phyloP scores from a whole-genome alignment of 768 basidiomycete species.

The Cyclocybe aegerita region DNA sequence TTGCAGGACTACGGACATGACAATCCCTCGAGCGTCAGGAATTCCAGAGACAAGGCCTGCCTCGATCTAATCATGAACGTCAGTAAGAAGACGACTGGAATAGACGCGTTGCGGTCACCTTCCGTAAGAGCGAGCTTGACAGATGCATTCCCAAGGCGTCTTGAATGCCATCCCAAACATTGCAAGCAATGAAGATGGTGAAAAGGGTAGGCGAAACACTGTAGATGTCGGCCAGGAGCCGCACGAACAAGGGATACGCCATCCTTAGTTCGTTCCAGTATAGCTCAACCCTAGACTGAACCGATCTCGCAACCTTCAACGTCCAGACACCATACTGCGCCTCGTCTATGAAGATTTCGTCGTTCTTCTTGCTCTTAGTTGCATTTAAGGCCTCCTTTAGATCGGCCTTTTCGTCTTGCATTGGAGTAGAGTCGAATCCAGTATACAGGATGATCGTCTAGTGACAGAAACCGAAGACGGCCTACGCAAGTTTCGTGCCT shows the following conservation, averaged over 20 bases:
- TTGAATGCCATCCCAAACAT: constrained; percentile 8
- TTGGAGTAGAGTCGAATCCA: too few relatives aligned
- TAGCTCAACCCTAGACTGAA: background rate
- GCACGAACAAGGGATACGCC: constrained; percentile 15
- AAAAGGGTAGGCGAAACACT: constrained; percentile 2
- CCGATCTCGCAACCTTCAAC: constrained; percentile 7
- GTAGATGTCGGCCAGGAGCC: constrained; percentile 8
- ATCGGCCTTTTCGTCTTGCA: too few relatives aligned
- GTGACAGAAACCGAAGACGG: too few relatives aligned
- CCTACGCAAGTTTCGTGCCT: too few relatives aligned
- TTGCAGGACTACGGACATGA: constrained; percentile 13
- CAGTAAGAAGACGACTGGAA: background rate
- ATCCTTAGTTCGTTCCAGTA: constrained; percentile 1
- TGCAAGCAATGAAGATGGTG: constrained; percentile 2
- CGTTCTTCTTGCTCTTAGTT: background rate
- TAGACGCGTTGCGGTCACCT: constrained; percentile 1
- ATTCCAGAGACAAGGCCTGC: constrained; percentile 16
- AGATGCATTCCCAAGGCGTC: constrained; percentile 10
- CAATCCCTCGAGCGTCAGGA: constrained; percentile 15
- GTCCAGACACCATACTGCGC: constrained; percentile 7
- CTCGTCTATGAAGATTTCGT: background rate
- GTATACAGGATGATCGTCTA: too few relatives aligned
- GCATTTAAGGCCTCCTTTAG: too few relatives aligned
- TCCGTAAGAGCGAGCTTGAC: constrained; percentile 6
- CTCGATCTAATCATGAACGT: constrained; percentile 18